A percentile compares a stretch with the other conserved stretches of the same genome.
Conservation (phyloP, 2,329 filamentous ascomycete genomes). For the Cercospora beticola region DNA sequence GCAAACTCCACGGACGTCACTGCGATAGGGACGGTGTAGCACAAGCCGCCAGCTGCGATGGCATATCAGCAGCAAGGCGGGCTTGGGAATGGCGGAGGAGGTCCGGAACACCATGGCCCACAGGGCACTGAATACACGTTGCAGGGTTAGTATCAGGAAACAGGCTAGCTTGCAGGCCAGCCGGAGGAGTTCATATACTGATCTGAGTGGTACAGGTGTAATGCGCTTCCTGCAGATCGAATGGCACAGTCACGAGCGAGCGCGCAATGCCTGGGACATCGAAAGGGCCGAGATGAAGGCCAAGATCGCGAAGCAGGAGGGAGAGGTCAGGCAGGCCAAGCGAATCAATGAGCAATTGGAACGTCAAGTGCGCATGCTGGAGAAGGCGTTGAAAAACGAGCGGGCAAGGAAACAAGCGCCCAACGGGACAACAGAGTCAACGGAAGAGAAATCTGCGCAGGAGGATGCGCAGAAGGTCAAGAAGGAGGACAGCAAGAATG, state of each 20-base stretch:
- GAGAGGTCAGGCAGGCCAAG: conserved; percentile 81
- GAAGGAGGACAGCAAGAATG: conserved; percentile 27
- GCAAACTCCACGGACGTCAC: conserved; percentile 8
- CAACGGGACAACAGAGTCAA: conserved; percentile 25
- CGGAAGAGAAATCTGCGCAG: conserved; percentile 22
- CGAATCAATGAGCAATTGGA: conserved; percentile 84
- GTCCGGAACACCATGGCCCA: conserved; percentile 51
- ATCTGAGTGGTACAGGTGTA: conserved; percentile 62
- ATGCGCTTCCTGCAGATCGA: conserved; percentile 99
- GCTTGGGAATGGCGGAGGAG: conserved; percentile 58
- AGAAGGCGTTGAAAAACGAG: conserved; percentile 83
- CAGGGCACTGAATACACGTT: conserved; percentile 70
- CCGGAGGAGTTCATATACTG: conserved; percentile 21
- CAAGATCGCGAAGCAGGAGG: conserved; percentile 90
- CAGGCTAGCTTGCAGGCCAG: neutral
- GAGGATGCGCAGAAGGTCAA: conserved; percentile 30
- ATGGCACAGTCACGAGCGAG: conserved; percentile 98
- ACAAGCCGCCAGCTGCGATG: conserved; percentile 47
- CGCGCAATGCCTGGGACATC: conserved; percentile 98
- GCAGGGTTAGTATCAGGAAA: conserved; percentile 58
- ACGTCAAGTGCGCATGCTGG: conserved; percentile 86
- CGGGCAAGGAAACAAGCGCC: conserved; percentile 58
- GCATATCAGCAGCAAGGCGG: conserved; percentile 69
- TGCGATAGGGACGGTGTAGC: conserved; percentile 6
- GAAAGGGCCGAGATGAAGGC: conserved; percentile 99